phyloP scores from a whole-genome alignment of 164 flowering plant genomes.

The Berberis thunbergii region DNA sequence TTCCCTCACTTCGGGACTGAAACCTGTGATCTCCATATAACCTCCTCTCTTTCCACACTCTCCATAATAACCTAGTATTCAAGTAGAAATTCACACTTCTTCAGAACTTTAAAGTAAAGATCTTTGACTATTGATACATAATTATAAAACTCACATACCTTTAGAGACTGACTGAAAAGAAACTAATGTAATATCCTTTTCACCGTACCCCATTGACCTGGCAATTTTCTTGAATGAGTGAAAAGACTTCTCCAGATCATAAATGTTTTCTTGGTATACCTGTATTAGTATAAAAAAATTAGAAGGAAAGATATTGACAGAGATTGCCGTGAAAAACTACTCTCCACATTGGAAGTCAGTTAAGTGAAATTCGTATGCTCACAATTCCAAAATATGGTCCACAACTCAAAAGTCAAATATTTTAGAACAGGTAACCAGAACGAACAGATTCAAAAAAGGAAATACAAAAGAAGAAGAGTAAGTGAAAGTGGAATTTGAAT shows the following conservation, averaged over 20 bases:
- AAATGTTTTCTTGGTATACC: constrained; percentile 96
- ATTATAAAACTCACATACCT: constrained; percentile 33
- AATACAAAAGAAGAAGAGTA: too few relatives aligned
- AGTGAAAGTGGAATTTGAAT: too few relatives aligned
- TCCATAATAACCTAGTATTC: constrained; percentile 68
- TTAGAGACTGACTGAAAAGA: constrained; percentile 97
- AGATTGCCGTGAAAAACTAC: neutral
- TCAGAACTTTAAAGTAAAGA: neutral
- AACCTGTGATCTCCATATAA: constrained; percentile 98
- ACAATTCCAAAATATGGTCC: too few relatives aligned
- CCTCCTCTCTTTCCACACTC: constrained; percentile 99
- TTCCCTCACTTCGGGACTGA: constrained; percentile 66
- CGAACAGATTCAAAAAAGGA: too few relatives aligned
- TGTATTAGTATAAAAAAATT: constrained; percentile 18
- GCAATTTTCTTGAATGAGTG: constrained; percentile 91
- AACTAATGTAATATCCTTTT: constrained; percentile 68
- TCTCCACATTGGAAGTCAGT: neutral
- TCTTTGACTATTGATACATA: neutral
- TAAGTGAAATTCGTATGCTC: too few relatives aligned
- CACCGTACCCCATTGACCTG: constrained; percentile 89
- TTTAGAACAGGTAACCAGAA: too few relatives aligned
- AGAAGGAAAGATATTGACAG: neutral
- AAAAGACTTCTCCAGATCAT: constrained; percentile 81
- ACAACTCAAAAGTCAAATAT: too few relatives aligned
- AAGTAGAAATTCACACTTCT: constrained; percentile 8